These are phyloP conservation scores for Pythium brachiatum DNA, from an alignment of 352 stramenopile species.

Conservation along the genomic window DNA sequence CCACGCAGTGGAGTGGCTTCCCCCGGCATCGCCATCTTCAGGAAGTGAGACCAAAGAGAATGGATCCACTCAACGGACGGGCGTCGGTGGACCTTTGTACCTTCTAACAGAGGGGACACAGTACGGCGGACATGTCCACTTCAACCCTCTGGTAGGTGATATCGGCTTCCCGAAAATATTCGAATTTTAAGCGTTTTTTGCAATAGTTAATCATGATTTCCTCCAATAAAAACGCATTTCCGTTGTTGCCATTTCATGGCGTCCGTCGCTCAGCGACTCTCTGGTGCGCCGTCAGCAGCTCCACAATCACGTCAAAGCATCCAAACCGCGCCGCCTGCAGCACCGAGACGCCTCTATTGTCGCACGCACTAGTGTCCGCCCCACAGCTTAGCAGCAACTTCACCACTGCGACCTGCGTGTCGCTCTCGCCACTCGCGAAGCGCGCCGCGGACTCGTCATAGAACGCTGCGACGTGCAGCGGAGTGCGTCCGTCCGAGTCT, in stretches of 20 bases:
- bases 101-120: no score
- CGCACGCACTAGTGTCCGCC: constrained; percentile 2
- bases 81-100: no score
- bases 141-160: no score
- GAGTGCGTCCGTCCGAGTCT: constrained; percentile 20
- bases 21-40: background rate
- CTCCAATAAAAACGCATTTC: no score
- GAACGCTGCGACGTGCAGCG: constrained; percentile 22
- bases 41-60: background rate
- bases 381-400: constrained; percentile 7
- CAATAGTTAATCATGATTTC: no score
- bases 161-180: no score
- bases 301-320: constrained; percentile 20
- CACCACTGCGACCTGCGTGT: constrained; percentile 18
- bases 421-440: constrained; percentile 11
- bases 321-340: constrained; percentile 6
- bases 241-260: background rate
- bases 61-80: background rate
- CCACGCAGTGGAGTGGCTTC: background rate
- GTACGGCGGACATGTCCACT: no score
- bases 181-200: no score
- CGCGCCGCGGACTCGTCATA: constrained; percentile 24
- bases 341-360: constrained; percentile 7
- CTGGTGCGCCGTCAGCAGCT: constrained; percentile 10
- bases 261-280: no score